Base-by-base conservation (phyloP, 805 yeast genomes). In the Priceomyces castillae region DNA sequence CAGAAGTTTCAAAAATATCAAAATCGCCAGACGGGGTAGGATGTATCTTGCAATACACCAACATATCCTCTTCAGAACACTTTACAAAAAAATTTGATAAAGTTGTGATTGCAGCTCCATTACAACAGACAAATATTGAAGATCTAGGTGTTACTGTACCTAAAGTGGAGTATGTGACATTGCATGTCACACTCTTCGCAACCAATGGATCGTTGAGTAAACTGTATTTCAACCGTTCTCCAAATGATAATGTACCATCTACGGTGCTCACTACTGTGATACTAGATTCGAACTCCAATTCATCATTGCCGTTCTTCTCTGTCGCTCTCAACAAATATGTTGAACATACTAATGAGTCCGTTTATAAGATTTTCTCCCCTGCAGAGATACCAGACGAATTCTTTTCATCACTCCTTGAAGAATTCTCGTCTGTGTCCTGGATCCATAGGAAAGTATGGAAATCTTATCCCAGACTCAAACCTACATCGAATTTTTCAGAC, bases 101-200 rank as follows among this genome's bases (percentile, higher is more conserved):
- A 18, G 75, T 76, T 6, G 57, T 76, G 15, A 51, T 76, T 15
- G 78, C 79, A 1, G 58, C 74, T 0, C 80, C 80, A 2, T 51
- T 57, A 19, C 48, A 58, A 28, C 67, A 61, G 36, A 41, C 73
- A 0, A 48, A 49, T 1, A 60, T 71, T 36, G 35, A 52, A 7
- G 20, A 11, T 40, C 14, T 19, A 5, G 20, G 47, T 12, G 37
- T 35, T 2, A 14, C 17, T 3, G 30, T 39, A 1, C 44, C 45
- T 10, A 33, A 41, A 1, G 65, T 60, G 4, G 67, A 68, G 15
- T 76, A 74, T 48, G 66, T 69, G 38, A 49, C 59, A 1, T 51
- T 76, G 7, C 57, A 66, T 47, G 78, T 67, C 6, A 69, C 74
- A 2, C 53, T 71, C 15, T 45, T 74, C 17, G 49, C 50, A 10